Base-by-base conservation (phyloP, 495 filamentous ascomycete genomes). In the Pseudoneurospora amorphoporcata region DNA sequence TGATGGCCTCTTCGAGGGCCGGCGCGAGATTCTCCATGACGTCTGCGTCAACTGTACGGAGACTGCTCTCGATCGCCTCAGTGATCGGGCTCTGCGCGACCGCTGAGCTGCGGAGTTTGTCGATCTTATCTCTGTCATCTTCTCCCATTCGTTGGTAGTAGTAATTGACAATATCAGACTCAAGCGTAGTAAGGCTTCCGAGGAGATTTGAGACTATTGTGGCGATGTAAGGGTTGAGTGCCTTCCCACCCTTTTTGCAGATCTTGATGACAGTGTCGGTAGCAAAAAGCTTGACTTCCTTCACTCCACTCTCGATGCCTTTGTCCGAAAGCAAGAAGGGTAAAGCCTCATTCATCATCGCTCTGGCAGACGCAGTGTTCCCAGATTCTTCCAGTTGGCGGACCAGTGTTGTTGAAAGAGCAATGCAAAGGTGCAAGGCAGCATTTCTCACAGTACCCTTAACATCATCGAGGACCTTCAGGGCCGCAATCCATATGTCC, bases 391-490 rank as follows among this genome's bases (percentile, higher is more conserved):
- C 94, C n/a, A 98, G 87, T 68, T 90, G 91, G 45, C 92, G 90
- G 16, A 94, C 93, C 19, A 98, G 86, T 9, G 92, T 90, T 47
- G 90, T 91, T 5, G 92, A 94, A 69, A 98, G 85, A 2, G 89
- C 88, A 78, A 92, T 90, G 72, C 94, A 95, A 3, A 99, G 87
- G 65, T 90, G 89, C 68, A 93, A 82, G 19, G 95, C 95, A 0
- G 94, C 92, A 35, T 84, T 82, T 47, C 95, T 88, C 14, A 98
- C 95, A 9, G 92, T 93, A 35, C 90, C 91, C 81, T 99, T 99
- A 75, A 97, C 95, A 79, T 99, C 95, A 80, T 99, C 95, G 16
- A 97, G 80, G 6, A 93, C 91, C 75, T 92, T 95, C 81, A 98
- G 92, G 3, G 92, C 88, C 35, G 90, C 87, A 8, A 86, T 84